A percentile compares a stretch with the other conserved stretches of the same genome.
Evolutionary conservation across 345 rosid genomes (phyloP).

Genomic region (Populus ilicifolia): DNA sequence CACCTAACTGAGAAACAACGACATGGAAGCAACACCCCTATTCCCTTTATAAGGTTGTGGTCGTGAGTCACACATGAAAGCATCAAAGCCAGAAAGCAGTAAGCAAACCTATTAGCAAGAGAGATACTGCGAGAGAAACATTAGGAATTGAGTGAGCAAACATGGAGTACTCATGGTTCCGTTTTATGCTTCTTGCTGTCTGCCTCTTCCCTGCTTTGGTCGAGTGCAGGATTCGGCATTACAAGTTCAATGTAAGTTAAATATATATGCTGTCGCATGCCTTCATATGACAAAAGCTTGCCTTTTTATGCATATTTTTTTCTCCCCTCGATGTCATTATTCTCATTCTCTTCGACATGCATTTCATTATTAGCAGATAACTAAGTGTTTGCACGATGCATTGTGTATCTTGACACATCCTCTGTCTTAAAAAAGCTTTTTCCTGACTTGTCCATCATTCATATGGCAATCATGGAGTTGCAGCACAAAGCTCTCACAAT

Average conservation of each 20-base stretch:
- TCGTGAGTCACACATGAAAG: slow-evolving; percentile 34
- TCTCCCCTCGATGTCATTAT: neutral
- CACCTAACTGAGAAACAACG: slow-evolving; percentile 59
- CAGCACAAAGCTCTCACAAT: neutral
- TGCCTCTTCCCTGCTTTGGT: slow-evolving; percentile 29
- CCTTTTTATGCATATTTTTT: too few species aligned
- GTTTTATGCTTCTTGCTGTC: slow-evolving; percentile 16
- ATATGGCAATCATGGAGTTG: neutral
- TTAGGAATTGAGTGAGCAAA: neutral
- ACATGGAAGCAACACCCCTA: slow-evolving; percentile 43
- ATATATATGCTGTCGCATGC: neutral
- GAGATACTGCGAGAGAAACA: neutral
- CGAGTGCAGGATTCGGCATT: slow-evolving; percentile 34
- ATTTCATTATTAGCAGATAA: neutral
- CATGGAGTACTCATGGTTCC: slow-evolving; percentile 28
- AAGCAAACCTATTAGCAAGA: slow-evolving; percentile 12
- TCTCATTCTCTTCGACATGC: neutral
- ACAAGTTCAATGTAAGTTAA: slow-evolving; percentile 37
- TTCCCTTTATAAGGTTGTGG: slow-evolving; percentile 45
- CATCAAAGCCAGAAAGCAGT: slow-evolving; percentile 1
- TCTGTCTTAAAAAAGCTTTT: neutral
- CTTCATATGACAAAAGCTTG: neutral
- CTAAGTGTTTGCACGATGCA: neutral
- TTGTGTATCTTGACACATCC: neutral
- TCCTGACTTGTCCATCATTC: neutral